These are phyloP conservation scores for Colletotrichum tanaceti DNA, from an alignment of 2,329 filamentous ascomycete genomes.

Conservation along the genomic window DNA sequence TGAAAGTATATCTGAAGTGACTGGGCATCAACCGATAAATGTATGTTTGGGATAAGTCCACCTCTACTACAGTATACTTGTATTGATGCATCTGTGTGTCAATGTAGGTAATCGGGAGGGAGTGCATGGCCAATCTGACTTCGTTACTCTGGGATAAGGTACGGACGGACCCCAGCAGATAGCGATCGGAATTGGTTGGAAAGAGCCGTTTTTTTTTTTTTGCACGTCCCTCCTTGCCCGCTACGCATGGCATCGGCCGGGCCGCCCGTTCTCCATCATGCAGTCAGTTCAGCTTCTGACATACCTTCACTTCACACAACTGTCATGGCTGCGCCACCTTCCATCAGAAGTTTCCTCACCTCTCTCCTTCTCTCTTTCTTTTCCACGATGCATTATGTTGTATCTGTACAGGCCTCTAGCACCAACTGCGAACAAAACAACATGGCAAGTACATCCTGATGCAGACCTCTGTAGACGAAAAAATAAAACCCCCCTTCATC, in stretches of 20 bases:
- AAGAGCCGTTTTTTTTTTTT: background rate
- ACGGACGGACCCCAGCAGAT: background rate
- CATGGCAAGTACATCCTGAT: background rate
- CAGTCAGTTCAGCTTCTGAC: slow-evolving; percentile 20
- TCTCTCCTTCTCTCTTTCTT: background rate
- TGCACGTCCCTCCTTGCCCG: slow-evolving; percentile 19
- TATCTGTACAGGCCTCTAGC: slow-evolving; percentile 1
- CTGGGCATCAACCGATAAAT: background rate
- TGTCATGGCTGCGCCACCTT: slow-evolving; percentile 5
- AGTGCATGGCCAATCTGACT: background rate
- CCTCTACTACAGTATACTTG: background rate
- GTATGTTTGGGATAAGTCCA: background rate
- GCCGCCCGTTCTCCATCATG: background rate
- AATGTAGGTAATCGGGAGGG: background rate
- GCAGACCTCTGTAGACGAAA: slow-evolving; percentile 7
- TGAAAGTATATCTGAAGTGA: background rate
- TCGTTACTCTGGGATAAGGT: background rate
- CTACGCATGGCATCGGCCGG: slow-evolving; percentile 17
- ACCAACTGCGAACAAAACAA: background rate
- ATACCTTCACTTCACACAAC: slow-evolving; percentile 1
- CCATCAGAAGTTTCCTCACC: background rate
- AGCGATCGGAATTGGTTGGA: background rate
- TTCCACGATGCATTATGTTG: background rate
- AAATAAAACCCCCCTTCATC: background rate
- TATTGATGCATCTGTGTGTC: background rate